Conservation (phyloP, 2,329 filamentous ascomycete species). For the Pseudogymnoascus sp. region DNA sequence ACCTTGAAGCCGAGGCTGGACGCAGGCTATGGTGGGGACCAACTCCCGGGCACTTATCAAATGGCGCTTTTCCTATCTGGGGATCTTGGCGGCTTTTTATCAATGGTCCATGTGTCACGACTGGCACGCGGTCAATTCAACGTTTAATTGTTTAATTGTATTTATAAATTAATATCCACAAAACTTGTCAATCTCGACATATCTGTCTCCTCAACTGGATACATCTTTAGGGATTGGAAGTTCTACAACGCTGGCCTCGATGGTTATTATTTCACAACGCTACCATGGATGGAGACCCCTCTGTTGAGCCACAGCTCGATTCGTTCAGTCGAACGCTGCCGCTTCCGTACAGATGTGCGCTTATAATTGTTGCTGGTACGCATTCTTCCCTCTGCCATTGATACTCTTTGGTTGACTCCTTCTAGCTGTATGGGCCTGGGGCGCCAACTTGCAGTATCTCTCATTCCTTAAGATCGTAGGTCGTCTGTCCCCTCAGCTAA, state of each 20-base stretch:
- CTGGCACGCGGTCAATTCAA: neutral
- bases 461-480: conserved; percentile 63
- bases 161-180: neutral
- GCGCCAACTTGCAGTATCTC: conserved; percentile 81
- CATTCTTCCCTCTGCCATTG: neutral
- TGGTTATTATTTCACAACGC: conserved; percentile 6
- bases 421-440: conserved; percentile 90
- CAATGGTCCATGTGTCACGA: conserved; percentile 3
- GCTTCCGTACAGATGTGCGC: conserved; percentile 78
- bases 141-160: conserved; percentile 1
- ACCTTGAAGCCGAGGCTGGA: conserved; percentile 1
- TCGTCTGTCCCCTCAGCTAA: conserved; percentile 9
- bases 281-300: conserved; percentile 64
- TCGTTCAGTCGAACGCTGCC: conserved; percentile 80
- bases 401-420: conserved; percentile 15
- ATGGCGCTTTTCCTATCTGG: neutral
- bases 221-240: neutral
- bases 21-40: neutral
- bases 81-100: conserved; percentile 2
- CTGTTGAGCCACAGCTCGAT: conserved; percentile 65
- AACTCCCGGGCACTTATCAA: neutral
- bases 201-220: neutral
- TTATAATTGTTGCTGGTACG: conserved; percentile 76
- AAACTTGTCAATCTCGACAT: neutral
- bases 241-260: conserved; percentile 1